Percentiles rank a stretch among this genome's conserved stretches.
Evolutionary conservation across 345 rosid genomes (phyloP).

Genomic region (Eucalyptus lansdowneana): DNA sequence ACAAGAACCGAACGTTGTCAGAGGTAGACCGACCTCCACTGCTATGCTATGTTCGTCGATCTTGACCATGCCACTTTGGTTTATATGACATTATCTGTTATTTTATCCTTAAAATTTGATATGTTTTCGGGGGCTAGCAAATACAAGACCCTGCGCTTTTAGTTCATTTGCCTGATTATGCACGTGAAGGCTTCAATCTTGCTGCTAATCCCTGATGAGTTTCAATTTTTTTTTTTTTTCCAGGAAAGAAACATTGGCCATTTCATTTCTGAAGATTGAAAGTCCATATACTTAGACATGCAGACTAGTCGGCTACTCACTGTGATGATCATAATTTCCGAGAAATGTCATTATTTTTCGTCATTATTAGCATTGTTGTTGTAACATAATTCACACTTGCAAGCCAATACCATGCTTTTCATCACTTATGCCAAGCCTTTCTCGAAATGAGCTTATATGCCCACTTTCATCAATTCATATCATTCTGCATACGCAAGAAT

Average conservation of each 20-base stretch:
- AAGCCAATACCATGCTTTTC: background rate
- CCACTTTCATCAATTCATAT: background rate
- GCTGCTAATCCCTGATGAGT: background rate
- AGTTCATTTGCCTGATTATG: background rate
- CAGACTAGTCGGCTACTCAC: background rate
- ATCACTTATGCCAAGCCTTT: background rate
- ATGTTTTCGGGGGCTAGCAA: background rate
- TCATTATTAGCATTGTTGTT: background rate
- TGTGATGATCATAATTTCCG: background rate
- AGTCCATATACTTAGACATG: background rate
- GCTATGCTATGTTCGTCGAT: background rate
- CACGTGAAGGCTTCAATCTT: background rate
- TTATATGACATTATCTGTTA: background rate
- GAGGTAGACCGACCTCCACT: background rate
- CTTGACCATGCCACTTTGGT: background rate
- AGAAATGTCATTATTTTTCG: background rate
- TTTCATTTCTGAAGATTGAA: background rate
- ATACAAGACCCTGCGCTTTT: background rate
- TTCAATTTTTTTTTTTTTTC: background rate
- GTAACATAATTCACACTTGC: background rate
- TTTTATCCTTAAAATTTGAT: background rate
- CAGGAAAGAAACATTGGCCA: background rate
- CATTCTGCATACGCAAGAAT: background rate
- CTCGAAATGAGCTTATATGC: background rate
- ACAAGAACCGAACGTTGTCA: background rate